phyloP scores from a whole-genome alignment of 164 flowering plant genomes.

The Sextonia rubra region DNA sequence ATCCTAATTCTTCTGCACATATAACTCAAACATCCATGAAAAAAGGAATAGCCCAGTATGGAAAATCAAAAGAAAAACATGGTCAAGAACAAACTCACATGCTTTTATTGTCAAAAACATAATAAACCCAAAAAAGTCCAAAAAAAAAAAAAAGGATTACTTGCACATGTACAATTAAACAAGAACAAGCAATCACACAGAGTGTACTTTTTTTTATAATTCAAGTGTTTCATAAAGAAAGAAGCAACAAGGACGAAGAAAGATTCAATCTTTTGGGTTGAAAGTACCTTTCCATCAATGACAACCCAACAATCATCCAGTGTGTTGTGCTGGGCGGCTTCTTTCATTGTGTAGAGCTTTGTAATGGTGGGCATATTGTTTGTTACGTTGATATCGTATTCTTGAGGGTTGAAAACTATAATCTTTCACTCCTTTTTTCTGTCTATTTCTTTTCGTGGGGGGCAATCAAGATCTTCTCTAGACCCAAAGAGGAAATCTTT shows the following conservation, averaged over 20 bases:
- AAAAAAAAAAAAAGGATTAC: too few relatives aligned
- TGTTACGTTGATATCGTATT: neutral
- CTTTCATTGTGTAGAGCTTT: slow-evolving; percentile 55
- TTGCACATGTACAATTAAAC: neutral
- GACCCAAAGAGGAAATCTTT: too few relatives aligned
- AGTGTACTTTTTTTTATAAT: too few relatives aligned
- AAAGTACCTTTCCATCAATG: slow-evolving; percentile 71
- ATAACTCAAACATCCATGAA: too few relatives aligned
- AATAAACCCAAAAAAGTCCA: too few relatives aligned
- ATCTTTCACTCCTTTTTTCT: too few relatives aligned
- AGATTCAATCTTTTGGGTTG: neutral
- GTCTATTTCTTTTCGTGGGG: too few relatives aligned
- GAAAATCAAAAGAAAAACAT: too few relatives aligned
- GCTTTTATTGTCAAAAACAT: too few relatives aligned
- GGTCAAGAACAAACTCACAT: neutral
- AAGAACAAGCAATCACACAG: neutral
- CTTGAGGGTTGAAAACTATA: neutral
- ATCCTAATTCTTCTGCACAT: too few relatives aligned
- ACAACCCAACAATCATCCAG: slow-evolving; percentile 77
- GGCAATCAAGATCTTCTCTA: neutral
- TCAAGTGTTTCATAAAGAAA: too few relatives aligned
- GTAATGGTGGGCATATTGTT: slow-evolving; percentile 64
- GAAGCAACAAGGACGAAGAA: neutral
- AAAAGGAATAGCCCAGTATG: too few relatives aligned
- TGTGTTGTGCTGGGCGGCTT: slow-evolving; percentile 57